Evolutionary conservation across 768 basidiomycete genomes (phyloP).

Genomic region (Boletus eberwhitei): DNA sequence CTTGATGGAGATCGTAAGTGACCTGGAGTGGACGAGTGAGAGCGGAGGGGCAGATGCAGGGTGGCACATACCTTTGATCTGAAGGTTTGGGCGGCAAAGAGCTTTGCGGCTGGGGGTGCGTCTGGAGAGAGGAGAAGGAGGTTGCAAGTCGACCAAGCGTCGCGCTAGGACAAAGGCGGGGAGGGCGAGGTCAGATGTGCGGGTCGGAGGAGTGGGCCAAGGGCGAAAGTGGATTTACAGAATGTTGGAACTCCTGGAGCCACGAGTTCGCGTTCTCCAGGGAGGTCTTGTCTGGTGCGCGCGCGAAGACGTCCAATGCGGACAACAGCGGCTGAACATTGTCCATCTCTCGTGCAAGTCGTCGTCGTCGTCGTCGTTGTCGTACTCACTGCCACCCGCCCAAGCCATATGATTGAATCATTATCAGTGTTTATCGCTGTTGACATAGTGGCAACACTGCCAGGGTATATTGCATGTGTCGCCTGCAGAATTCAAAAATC

Average conservation of each 20-base stretch:
- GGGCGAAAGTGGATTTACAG: slow-evolving; percentile 86
- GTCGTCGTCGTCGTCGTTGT: slow-evolving; percentile 16
- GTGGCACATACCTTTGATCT: slow-evolving; percentile 73
- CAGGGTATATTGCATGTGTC: slow-evolving; percentile 32
- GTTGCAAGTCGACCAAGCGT: slow-evolving; percentile 96
- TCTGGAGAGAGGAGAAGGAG: slow-evolving; percentile 80
- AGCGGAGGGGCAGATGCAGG: slow-evolving; percentile 15
- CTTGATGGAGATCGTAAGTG: slow-evolving; percentile 90
- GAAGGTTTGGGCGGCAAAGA: slow-evolving; percentile 97
- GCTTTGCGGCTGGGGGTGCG: slow-evolving; percentile 72
- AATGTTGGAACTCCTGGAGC: slow-evolving; percentile 99
- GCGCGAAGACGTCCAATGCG: slow-evolving; percentile 75
- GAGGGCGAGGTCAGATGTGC: slow-evolving; percentile 65
- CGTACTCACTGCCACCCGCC: neutral
- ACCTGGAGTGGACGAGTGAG: slow-evolving; percentile 57
- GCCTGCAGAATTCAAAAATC: slow-evolving; percentile 15
- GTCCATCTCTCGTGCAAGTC: slow-evolving; percentile 44
- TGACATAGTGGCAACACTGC: slow-evolving; percentile 34
- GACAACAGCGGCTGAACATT: slow-evolving; percentile 70
- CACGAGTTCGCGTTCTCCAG: slow-evolving; percentile 88
- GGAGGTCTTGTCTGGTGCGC: slow-evolving; percentile 77
- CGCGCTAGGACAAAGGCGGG: slow-evolving; percentile 60
- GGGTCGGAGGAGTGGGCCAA: slow-evolving; percentile 51
- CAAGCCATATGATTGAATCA: slow-evolving; percentile 1
- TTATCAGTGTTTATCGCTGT: slow-evolving; percentile 32